Evolutionary conservation across 345 rosid species (phyloP), one percentile per base, ranked within the genome.

Genomic region (Odontarrhena argentea): DNA sequence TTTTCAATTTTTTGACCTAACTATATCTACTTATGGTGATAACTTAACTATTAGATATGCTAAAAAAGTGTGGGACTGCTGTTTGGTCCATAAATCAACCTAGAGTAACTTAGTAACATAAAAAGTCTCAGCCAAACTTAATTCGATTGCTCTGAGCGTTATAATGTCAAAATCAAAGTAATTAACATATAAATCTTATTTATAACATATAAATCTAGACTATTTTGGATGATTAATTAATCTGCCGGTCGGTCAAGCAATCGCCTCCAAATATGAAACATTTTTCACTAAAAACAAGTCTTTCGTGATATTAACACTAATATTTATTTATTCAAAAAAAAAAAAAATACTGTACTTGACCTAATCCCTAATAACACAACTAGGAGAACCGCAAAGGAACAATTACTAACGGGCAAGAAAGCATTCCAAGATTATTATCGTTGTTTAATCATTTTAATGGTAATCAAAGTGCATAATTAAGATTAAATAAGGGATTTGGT

Each of bases 321-420:
- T 63, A 10, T 55, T 55, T 64, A 11, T 56, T 47, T 34, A 47
- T 35, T 22, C 46, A 7, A 43, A 45, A 56, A 4, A 34, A 32
- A 35, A 24, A 34, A 18, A 18, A 18, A 18, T 18, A 18, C 22
- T 18, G 6, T 9, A 49, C 40, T 42, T 43, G 14, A 73, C 77
- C 73, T 74, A 74, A 74, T 67, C 73, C 58, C 58, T 53, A 36
- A 9, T 34, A 50, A 1, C 11, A 52, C 72, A 66, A 25, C 9
- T 35, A 66, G 7, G 11, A 34, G 36, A 65, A 44, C 71, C 34
- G 47, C 36, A 73, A 45, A 67, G 41, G 44, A 60, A 67, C 63
- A 74, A 3, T n/a, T 38, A 53, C 51, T 51, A 60, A 60, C 24
- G 38, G 34, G 30, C 68, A 74, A 38, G 63, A 52, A 41, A 26